phyloP scores from a whole-genome alignment of 495 filamentous ascomycete species.

The Physcia stellaris region DNA sequence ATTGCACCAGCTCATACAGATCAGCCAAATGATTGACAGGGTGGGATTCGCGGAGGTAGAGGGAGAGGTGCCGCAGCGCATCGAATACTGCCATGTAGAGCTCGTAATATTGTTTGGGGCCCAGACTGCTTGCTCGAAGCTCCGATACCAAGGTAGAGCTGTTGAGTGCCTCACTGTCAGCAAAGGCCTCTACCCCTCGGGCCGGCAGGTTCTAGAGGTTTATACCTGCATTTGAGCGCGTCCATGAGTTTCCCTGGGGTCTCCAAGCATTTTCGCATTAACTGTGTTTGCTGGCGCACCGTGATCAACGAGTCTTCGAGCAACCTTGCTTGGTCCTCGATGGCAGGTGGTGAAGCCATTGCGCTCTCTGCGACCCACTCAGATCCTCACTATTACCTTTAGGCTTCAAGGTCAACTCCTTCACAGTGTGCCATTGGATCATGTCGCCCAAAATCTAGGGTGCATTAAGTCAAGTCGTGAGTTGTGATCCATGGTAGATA shows the following conservation, averaged over 20 bases:
- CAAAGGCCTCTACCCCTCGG: slow-evolving; percentile 1
- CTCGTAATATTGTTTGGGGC: slow-evolving; percentile 98
- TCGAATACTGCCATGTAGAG: slow-evolving; percentile 99
- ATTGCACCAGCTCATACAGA: slow-evolving; percentile 96
- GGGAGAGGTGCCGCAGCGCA: slow-evolving; percentile 87
- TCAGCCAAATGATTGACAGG: slow-evolving; percentile 96
- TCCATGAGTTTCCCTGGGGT: slow-evolving; percentile 99
- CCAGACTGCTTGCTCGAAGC: slow-evolving; percentile 84
- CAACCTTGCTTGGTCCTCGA: slow-evolving; percentile 86
- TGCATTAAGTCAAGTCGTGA: no score
- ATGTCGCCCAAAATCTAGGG: no score
- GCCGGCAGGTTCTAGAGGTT: slow-evolving; percentile 8
- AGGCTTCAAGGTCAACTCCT: no score
- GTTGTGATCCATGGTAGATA: no score
- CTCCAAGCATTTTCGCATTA: slow-evolving; percentile 97
- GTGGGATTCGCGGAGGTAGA: slow-evolving; percentile 92
- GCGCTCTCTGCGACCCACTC: not conserved
- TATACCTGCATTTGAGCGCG: slow-evolving; percentile 95
- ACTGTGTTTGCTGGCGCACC: slow-evolving; percentile 84
- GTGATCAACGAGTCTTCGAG: slow-evolving; percentile 93
- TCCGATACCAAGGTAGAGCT: slow-evolving; percentile 97
- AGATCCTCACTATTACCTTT: no score
- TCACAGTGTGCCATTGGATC: no score
- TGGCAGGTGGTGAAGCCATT: slow-evolving; percentile 48
- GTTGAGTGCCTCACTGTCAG: slow-evolving; percentile 5